These are phyloP conservation scores for Monascus purpureus DNA, from an alignment of 495 filamentous ascomycete species.

Conservation along the genomic window DNA sequence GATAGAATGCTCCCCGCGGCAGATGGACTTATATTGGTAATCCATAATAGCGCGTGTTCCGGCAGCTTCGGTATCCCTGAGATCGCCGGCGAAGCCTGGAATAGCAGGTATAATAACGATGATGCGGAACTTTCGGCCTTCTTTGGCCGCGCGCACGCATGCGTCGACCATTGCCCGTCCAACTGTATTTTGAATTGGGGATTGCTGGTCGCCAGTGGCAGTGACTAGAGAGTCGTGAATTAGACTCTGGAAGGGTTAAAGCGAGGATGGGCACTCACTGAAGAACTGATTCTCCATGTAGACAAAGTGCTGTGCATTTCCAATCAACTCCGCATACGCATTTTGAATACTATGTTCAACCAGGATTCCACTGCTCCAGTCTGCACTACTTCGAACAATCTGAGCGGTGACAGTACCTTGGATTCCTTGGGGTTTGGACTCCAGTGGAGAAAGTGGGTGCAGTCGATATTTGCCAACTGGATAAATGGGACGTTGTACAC, in stretches of 20 bases:
- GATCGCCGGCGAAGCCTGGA: slow-evolving; percentile 72
- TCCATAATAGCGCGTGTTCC: slow-evolving; percentile 82
- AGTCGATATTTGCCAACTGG: slow-evolving; percentile 62
- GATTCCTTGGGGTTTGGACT: slow-evolving; percentile 22
- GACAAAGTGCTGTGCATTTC: slow-evolving; percentile 61
- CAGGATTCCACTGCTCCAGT: slow-evolving; percentile 73
- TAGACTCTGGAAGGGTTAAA: slow-evolving; percentile 8
- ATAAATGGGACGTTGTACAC: slow-evolving; percentile 58
- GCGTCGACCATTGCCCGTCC: slow-evolving; percentile 72
- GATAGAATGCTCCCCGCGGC: slow-evolving; percentile 66
- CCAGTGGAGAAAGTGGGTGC: slow-evolving; percentile 50
- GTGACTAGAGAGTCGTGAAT: slow-evolving; percentile 27
- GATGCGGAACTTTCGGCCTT: slow-evolving; percentile 65
- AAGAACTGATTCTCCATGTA: slow-evolving; percentile 91
- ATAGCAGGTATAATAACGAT: slow-evolving; percentile 68
- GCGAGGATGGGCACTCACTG: no score
- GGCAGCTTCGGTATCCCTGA: slow-evolving; percentile 55
- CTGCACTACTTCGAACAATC: slow-evolving; percentile 56
- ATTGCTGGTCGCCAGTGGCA: slow-evolving; percentile 64
- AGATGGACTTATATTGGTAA: slow-evolving; percentile 79
- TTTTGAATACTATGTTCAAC: slow-evolving; percentile 69
- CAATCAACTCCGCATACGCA: slow-evolving; percentile 61
- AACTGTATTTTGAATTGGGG: slow-evolving; percentile 63
- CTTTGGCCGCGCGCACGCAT: slow-evolving; percentile 52
- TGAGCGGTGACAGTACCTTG: slow-evolving; percentile 59